A percentile compares a stretch with the other conserved stretches of the same genome.
phyloP scores from a whole-genome alignment of 2,329 filamentous ascomycete genomes.

The Pseudocercospora fuligena region DNA sequence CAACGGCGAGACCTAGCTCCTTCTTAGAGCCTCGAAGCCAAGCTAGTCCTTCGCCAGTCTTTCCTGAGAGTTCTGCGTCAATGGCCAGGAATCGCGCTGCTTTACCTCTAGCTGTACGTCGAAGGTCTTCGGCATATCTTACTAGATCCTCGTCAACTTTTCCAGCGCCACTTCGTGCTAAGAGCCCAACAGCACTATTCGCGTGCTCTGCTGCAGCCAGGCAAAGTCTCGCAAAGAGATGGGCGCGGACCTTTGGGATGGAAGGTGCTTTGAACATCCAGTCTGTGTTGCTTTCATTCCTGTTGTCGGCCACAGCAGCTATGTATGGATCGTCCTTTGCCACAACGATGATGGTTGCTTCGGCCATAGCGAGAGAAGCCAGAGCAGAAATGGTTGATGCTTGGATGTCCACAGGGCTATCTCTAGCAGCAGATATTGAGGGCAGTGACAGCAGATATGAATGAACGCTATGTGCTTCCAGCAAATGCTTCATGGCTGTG shows the following conservation, averaged over 20 bases:
- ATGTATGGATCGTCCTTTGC: slow-evolving; percentile 95
- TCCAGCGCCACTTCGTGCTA: slow-evolving; percentile 48
- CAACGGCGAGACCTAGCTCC: slow-evolving; percentile 68
- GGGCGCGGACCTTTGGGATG: slow-evolving; percentile 84
- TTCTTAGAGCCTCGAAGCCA: slow-evolving; percentile 81
- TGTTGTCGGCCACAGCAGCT: slow-evolving; percentile 75
- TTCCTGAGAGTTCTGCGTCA: slow-evolving; percentile 80
- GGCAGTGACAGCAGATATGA: slow-evolving; percentile 62
- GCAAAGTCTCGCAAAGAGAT: slow-evolving; percentile 85
- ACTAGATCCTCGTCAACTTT: slow-evolving; percentile 69
- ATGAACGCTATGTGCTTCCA: slow-evolving; percentile 80
- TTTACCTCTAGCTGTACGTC: slow-evolving; percentile 76
- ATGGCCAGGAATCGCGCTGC: slow-evolving; percentile 90
- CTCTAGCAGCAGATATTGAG: slow-evolving; percentile 56
- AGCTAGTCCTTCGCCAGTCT: slow-evolving; percentile 82
- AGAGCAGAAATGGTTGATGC: slow-evolving; percentile 51
- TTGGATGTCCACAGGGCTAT: slow-evolving; percentile 48
- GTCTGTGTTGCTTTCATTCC: slow-evolving; percentile 82
- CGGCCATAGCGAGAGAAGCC: slow-evolving; percentile 73
- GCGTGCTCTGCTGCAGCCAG: slow-evolving; percentile 89
- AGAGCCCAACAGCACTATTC: slow-evolving; percentile 65
- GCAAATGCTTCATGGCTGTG: slow-evolving; percentile 74
- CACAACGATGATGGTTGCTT: slow-evolving; percentile 87
- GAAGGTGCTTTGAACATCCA: slow-evolving; percentile 96
- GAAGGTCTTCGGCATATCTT: slow-evolving; percentile 76